Conservation (phyloP, 2,329 filamentous ascomycete species). For the Alternaria conjuncta region DNA sequence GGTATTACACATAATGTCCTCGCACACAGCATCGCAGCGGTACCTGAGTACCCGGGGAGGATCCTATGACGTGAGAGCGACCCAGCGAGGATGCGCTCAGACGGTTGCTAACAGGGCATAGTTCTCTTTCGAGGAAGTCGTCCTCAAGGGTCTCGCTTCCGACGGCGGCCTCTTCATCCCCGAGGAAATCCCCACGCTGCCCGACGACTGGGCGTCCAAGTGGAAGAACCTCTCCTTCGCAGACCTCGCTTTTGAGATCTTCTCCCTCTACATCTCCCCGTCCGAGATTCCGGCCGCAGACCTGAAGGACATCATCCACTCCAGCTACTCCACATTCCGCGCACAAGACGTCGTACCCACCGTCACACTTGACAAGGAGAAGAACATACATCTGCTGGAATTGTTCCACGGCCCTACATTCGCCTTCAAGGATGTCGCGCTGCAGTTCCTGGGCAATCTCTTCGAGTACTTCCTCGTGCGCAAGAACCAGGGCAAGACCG, state of each 20-base stretch:
- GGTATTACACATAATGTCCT: conserved; percentile 43
- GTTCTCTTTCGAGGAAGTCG: conserved; percentile 90
- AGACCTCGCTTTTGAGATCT: conserved; percentile 82
- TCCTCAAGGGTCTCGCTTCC: conserved; percentile 83
- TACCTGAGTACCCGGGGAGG: conserved; percentile 69
- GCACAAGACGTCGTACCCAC: conserved; percentile 78
- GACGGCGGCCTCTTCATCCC: conserved; percentile 92
- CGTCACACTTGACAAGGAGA: conserved; percentile 72
- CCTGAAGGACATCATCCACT: conserved; percentile 80
- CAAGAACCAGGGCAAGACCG: conserved; percentile 72
- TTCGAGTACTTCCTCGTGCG: conserved; percentile 87
- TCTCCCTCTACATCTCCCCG: conserved; percentile 85
- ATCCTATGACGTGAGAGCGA: conserved; percentile 63
- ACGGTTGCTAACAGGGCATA: conserved; percentile 47
- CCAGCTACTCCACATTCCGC: conserved; percentile 90
- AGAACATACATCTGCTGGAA: conserved; percentile 85
- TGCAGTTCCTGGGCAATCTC: conserved; percentile 95
- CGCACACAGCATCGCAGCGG: conserved; percentile 62
- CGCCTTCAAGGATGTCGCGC: conserved; percentile 88
- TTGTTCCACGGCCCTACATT: conserved; percentile 96
- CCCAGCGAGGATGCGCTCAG: conserved; percentile 1
- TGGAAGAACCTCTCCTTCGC: conserved; percentile 83
- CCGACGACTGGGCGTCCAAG: conserved; percentile 66
- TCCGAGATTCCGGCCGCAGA: conserved; percentile 82
- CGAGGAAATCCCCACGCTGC: conserved; percentile 74